These are phyloP conservation scores for Corymbia calophylla DNA, from an alignment of 441 rosid species.

Conservation along the genomic window DNA sequence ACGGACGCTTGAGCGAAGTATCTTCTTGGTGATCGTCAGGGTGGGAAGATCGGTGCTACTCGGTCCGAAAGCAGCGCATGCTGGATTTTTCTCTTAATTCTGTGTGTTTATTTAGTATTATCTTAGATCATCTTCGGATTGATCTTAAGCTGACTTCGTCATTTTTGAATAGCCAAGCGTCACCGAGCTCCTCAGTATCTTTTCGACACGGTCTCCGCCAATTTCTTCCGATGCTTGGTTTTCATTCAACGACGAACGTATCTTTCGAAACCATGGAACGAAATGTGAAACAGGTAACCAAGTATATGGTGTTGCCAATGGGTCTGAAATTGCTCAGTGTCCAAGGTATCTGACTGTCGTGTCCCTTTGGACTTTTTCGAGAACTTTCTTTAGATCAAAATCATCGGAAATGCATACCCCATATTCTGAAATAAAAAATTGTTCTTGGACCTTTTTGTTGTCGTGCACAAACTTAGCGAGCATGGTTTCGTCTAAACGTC, in stretches of 20 bases:
- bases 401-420: neutral
- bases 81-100: neutral
- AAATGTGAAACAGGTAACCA: too few species aligned
- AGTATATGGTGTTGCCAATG: neutral
- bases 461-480: neutral
- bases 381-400: accelerated
- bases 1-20: neutral
- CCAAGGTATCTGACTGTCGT: neutral
- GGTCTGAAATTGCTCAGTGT: neutral
- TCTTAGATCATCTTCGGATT: neutral
- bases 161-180: neutral
- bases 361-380: neutral
- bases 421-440: neutral
- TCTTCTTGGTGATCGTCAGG: neutral
- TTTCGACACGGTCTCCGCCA: accelerated
- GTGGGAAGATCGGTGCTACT: neutral
- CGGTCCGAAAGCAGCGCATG: neutral
- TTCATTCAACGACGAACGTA: neutral
- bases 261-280: too few species aligned
- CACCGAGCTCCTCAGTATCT: neutral
- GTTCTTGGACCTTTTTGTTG: accelerated
- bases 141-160: neutral
- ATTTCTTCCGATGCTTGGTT: neutral
- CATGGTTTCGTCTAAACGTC: neutral
- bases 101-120: neutral